Percentiles rank a stretch among this genome's conserved stretches.
Conservation (phyloP, 139 green algal genomes). For the Mesotaenium endlicherianum region DNA sequence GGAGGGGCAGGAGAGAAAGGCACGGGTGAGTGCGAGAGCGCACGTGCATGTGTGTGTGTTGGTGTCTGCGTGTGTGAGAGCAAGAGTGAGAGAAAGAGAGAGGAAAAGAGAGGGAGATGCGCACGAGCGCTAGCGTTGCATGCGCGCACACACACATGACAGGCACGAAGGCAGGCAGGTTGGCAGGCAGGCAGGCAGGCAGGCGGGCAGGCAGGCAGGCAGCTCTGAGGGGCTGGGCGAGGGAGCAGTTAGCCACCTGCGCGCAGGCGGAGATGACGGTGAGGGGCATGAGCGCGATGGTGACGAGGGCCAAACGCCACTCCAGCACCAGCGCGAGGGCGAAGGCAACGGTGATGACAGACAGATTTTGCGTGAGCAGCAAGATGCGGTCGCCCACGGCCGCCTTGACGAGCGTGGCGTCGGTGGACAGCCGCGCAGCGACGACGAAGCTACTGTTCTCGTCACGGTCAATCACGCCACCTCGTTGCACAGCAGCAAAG, state of each 20-base stretch:
- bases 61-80: too few relatives aligned
- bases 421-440: conserved; percentile 11
- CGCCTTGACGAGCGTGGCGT: conserved; percentile 27
- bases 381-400: conserved; percentile 46
- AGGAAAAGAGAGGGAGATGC: too few relatives aligned
- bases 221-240: too few relatives aligned
- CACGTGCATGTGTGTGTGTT: too few relatives aligned
- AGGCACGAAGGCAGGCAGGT: too few relatives aligned
- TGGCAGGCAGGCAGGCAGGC: too few relatives aligned
- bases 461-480: conserved; percentile 38
- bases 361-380: conserved; percentile 60
- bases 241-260: conserved; percentile 33
- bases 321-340: conserved; percentile 60
- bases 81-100: too few relatives aligned
- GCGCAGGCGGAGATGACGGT: conserved; percentile 45
- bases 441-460: conserved; percentile 35
- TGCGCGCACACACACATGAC: too few relatives aligned
- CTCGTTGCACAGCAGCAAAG: conserved; percentile 21
- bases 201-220: too few relatives aligned
- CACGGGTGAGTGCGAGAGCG: too few relatives aligned
- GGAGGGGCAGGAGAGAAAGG: too few relatives aligned
- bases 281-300: conserved; percentile 69
- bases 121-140: too few relatives aligned
- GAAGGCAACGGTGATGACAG: conserved; percentile 62
- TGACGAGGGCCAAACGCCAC: conserved; percentile 78